These are phyloP conservation scores for Fusarium citri DNA, from an alignment of 2,329 filamentous ascomycete species.

Conservation along the genomic window DNA sequence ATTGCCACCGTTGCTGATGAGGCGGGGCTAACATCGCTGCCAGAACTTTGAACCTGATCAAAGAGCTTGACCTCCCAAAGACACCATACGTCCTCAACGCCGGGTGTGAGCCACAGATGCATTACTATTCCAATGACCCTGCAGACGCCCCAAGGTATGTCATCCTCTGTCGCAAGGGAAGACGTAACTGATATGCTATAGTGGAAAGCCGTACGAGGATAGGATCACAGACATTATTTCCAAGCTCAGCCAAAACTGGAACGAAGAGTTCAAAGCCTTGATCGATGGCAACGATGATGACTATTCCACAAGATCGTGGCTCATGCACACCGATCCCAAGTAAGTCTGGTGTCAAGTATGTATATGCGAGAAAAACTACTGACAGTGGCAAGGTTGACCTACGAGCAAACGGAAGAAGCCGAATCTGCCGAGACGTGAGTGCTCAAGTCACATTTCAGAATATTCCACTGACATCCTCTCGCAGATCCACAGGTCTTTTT, in stretches of 20 bases:
- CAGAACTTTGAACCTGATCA: constrained; percentile 9
- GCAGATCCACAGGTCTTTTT: constrained; percentile 27
- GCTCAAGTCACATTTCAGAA: fast-evolving
- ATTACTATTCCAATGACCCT: constrained; percentile 4
- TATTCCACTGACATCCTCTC: fast-evolving
- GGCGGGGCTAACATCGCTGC: fast-evolving
- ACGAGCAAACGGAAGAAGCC: constrained; percentile 9
- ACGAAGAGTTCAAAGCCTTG: background rate
- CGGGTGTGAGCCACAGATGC: constrained; percentile 1
- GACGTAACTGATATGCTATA: background rate
- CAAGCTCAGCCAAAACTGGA: background rate
- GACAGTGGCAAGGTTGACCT: background rate
- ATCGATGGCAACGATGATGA: background rate
- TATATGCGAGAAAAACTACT: background rate
- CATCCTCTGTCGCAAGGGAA: fast-evolving
- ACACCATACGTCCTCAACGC: constrained; percentile 2
- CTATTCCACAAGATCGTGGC: constrained; percentile 19
- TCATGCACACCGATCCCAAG: constrained; percentile 7
- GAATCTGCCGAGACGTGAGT: constrained; percentile 20
- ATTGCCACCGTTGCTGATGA: fast-evolving
- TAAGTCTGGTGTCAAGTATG: background rate
- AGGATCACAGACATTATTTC: background rate
- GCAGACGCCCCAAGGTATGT: background rate
- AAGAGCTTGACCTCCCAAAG: background rate
- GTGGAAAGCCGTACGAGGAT: background rate